Evolutionary conservation across 805 yeast species (phyloP).

Genomic region (Wilhelminamyces savonicus): DNA sequence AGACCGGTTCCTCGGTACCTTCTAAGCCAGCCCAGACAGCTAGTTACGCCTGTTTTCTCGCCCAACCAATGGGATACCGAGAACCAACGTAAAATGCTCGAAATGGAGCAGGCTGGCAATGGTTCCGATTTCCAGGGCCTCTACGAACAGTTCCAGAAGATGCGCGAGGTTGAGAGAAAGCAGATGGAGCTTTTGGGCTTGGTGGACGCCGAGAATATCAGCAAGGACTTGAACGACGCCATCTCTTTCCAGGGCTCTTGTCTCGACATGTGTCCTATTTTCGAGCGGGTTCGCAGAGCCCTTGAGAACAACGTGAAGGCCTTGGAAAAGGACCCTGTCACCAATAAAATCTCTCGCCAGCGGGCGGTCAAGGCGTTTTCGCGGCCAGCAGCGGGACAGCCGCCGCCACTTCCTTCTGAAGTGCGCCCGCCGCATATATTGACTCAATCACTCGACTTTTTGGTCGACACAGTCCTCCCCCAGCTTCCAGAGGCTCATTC

Average conservation of each 20-base stretch:
- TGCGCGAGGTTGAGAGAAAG: constrained; percentile 69
- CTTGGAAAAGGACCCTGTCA: constrained; percentile 60
- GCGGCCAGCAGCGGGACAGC: constrained; percentile 97
- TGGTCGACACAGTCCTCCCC: constrained; percentile 57
- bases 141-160: constrained; percentile 66
- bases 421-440: constrained; percentile 88
- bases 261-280: constrained; percentile 89
- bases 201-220: constrained; percentile 81
- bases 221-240: constrained; percentile 83
- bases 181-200: constrained; percentile 75
- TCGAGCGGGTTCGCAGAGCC: constrained; percentile 82
- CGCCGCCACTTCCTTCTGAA: constrained; percentile 95
- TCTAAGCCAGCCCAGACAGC: constrained; percentile 27
- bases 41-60: constrained; percentile 24
- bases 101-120: constrained; percentile 38
- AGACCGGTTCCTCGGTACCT: constrained; percentile 32
- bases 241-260: constrained; percentile 85
- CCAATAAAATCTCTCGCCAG: constrained; percentile 46
- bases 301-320: constrained; percentile 80
- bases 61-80: constrained; percentile 62
- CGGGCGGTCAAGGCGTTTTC: constrained; percentile 87
- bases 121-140: constrained; percentile 61
- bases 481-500: constrained; percentile 80
- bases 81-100: constrained; percentile 61
- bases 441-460: constrained; percentile 59